Evolutionary conservation across 179 eudicot species (phyloP), one percentile per base, ranked within the genome.

Genomic region (Corrigiola litoralis): DNA sequence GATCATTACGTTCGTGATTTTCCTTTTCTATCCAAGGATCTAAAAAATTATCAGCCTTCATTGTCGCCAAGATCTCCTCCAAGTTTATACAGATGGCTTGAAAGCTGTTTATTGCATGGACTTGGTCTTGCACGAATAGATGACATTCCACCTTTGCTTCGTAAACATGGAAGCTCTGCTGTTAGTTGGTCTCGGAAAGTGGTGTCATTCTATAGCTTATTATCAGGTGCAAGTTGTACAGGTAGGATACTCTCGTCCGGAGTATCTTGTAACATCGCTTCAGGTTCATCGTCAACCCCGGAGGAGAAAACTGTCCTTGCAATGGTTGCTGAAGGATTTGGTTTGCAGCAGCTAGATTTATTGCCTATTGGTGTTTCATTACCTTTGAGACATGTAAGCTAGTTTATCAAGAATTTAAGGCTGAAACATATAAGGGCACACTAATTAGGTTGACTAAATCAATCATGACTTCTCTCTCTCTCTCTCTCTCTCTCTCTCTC

Each of bases 241-340:
- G 92, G 81, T 24, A 83, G 80, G 73, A 84, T 74, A 60, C 86
- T 95, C 27, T 85, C 92, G 16, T 77, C 90, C 72, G 96, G 95
- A 68, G 90, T 95, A 65, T 77, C 56, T 25, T 95, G 92, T 74
- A 82, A 84, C 52, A 58, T 95, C 61, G 95, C 99, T 44, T 55
- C 72, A 58, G 99, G 97, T 56, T 87, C 86, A 61, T 83, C 78
- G 68, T 75, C 77, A 53, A 80, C 67, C 49, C 48, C 58, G 23
- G 97, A 87, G 82, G 92, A 95, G 81, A 84, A 81, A 58, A 79
- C 83, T 29, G 82, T 95, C 27, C 80, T 95, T 79, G 96, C 95
- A 53, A 91, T 95, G 99, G 99, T 92, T 74, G 97, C 90, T 63
- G 99, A 92, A 73, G 83, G 75, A 60, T 91, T 95, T 82, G 96